These are phyloP conservation scores for Flammula alnicola DNA, from an alignment of 1,284 basidiomycete genomes.

Conservation along the genomic window DNA sequence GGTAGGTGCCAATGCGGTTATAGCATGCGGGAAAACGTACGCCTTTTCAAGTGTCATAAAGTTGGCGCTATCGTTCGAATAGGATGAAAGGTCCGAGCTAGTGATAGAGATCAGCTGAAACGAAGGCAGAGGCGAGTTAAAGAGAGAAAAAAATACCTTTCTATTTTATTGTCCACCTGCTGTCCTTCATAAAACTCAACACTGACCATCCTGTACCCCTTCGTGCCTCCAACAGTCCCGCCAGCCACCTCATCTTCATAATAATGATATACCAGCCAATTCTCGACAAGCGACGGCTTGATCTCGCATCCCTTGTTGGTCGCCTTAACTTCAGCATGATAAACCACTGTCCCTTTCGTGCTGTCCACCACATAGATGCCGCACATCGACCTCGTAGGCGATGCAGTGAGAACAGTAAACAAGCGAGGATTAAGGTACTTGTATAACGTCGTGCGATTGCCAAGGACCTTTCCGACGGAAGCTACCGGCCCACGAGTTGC, in stretches of 20 bases:
- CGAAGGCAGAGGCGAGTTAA: slow-evolving; percentile 4
- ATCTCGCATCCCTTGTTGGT: slow-evolving; percentile 56
- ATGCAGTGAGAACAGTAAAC: slow-evolving; percentile 66
- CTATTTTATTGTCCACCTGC: slow-evolving; percentile 64
- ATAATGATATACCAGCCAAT: slow-evolving; percentile 93
- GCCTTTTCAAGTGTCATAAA: slow-evolving; percentile 70
- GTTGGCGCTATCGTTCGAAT: slow-evolving; percentile 54
- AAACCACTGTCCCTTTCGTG: slow-evolving; percentile 78
- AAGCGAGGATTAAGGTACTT: slow-evolving; percentile 93
- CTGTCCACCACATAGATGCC: slow-evolving; percentile 80
- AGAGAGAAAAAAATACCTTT: slow-evolving; percentile 55
- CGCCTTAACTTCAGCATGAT: slow-evolving; percentile 61
- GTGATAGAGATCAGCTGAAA: slow-evolving; percentile 2
- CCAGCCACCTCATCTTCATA: slow-evolving; percentile 58
- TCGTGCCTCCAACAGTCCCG: slow-evolving; percentile 51
- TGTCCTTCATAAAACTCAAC: slow-evolving; percentile 88
- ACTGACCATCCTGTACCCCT: slow-evolving; percentile 75
- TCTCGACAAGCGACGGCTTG: slow-evolving; percentile 78
- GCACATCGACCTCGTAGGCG: slow-evolving; percentile 44
- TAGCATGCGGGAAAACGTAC: slow-evolving; percentile 71
- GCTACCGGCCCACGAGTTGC: slow-evolving; percentile 61
- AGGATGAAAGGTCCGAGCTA: slow-evolving; percentile 79
- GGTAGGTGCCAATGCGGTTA: slow-evolving; percentile 77
- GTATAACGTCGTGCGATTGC: slow-evolving; percentile 88
- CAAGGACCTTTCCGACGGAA: slow-evolving; percentile 82